Evolutionary conservation across 1,284 basidiomycete species (phyloP).

Genomic region (Naganishia albida): DNA sequence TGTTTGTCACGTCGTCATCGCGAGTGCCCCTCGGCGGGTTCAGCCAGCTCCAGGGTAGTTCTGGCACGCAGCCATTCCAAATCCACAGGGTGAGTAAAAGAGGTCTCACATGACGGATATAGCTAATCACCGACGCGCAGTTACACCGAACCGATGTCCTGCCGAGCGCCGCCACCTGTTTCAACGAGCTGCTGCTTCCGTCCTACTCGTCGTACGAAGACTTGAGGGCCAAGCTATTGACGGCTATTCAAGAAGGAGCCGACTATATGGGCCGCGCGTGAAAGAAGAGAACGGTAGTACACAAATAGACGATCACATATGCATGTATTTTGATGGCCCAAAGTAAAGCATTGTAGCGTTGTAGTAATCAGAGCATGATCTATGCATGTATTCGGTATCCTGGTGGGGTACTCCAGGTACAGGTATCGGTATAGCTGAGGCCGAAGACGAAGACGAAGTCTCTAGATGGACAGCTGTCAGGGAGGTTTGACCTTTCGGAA

Average conservation of each 20-base stretch:
- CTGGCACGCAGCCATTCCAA: constrained; percentile 92
- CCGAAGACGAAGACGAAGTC: no score
- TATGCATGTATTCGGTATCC: not conserved
- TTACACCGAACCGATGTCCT: constrained; percentile 53
- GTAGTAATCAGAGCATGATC: constrained; percentile 3
- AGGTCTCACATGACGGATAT: constrained; percentile 53
- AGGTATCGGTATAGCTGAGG: no score
- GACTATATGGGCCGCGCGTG: constrained; percentile 73
- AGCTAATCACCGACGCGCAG: no score
- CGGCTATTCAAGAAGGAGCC: constrained; percentile 90
- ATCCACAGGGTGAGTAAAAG: constrained; percentile 69
- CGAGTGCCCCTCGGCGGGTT: constrained; percentile 93
- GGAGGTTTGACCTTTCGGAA: no score
- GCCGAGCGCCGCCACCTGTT: constrained; percentile 53
- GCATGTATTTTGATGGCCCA: not conserved
- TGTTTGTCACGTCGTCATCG: constrained; percentile 92
- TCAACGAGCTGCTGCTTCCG: constrained; percentile 69
- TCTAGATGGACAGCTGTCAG: no score
- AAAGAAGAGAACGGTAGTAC: not conserved
- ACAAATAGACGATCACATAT: not conserved
- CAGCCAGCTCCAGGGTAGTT: constrained; percentile 86
- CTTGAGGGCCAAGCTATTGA: constrained; percentile 78
- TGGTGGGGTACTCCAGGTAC: no score
- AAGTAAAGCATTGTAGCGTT: constrained; percentile 10
- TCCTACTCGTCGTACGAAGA: constrained; percentile 92